phyloP scores from a whole-genome alignment of 2,329 filamentous ascomycete genomes.

The Nigrospora osmanthi region DNA sequence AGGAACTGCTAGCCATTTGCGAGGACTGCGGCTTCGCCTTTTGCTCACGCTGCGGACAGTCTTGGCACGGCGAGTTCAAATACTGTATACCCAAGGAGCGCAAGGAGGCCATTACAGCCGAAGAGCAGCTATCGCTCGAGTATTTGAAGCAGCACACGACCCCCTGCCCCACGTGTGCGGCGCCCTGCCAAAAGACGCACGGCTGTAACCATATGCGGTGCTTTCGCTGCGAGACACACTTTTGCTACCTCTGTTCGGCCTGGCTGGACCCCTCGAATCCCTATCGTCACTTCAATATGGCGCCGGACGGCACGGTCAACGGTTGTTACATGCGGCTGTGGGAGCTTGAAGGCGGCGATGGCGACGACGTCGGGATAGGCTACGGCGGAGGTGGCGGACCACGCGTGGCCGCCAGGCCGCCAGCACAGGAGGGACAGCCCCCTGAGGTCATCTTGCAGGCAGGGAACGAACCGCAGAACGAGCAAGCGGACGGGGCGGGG shows the following conservation, averaged over 20 bases:
- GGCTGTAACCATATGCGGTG: conserved; percentile 98
- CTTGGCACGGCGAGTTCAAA: conserved; percentile 87
- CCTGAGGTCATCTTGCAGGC: conserved; percentile 7
- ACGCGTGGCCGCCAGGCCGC: conserved; percentile 8
- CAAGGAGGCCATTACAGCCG: conserved; percentile 65
- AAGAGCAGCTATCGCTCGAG: conserved; percentile 79
- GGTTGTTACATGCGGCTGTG: conserved; percentile 80
- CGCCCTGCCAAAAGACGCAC: conserved; percentile 80
- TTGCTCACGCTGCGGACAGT: conserved; percentile 59
- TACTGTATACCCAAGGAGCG: conserved; percentile 61
- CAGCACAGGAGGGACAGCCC: conserved; percentile 14
- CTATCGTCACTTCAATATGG: conserved; percentile 79
- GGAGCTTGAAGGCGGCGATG: conserved; percentile 81
- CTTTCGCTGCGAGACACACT: conserved; percentile 81
- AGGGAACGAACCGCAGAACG: conserved; percentile 5
- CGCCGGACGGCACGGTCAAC: conserved; percentile 40
- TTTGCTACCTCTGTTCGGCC: conserved; percentile 89
- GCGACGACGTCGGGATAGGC: conserved; percentile 39
- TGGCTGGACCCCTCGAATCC: conserved; percentile 78
- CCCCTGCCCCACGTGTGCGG: conserved; percentile 79
- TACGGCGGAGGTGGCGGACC: conserved; percentile 29
- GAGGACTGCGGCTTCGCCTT: conserved; percentile 88
- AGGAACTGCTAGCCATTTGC: conserved; percentile 72
- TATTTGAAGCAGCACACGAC: conserved; percentile 79
- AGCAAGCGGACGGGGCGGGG: conserved; percentile 17